Percentiles rank a stretch among this genome's conserved stretches.
phyloP scores from a whole-genome alignment of 2,329 filamentous ascomycete genomes.

The Blastomyces percursus region DNA sequence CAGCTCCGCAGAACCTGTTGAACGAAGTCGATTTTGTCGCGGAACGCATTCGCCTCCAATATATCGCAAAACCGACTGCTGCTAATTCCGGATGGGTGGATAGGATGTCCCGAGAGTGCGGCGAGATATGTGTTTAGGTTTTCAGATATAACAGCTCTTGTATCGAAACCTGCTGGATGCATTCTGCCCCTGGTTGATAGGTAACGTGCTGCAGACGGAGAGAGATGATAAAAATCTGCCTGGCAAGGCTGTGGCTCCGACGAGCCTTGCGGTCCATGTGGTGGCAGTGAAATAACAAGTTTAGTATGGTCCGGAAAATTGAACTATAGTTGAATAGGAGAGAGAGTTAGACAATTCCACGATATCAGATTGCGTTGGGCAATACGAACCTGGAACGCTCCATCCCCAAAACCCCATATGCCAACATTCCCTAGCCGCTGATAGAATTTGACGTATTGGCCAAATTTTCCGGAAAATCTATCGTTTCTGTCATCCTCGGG shows the following conservation, averaged over 20 bases:
- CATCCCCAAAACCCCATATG: conserved; percentile 42
- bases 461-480: conserved; percentile 14
- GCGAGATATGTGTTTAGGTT: conserved; percentile 32
- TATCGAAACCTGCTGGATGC: conserved; percentile 35
- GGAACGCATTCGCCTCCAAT: conserved; percentile 35
- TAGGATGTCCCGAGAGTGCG: conserved; percentile 27
- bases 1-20: conserved; percentile 32
- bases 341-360: conserved; percentile 1
- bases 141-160: conserved; percentile 32
- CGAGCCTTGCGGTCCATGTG: conserved; percentile 3
- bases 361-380: not conserved
- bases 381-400: conserved; percentile 35
- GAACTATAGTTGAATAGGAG: conserved; percentile 24
- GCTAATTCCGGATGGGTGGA: conserved; percentile 21
- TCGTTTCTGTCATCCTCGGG: conserved; percentile 20
- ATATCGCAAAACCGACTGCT: conserved; percentile 33
- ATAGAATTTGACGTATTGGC: conserved; percentile 40
- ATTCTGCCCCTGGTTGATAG: conserved; percentile 33
- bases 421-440: conserved; percentile 43
- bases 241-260: conserved; percentile 23
- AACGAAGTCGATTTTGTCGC: conserved; percentile 34
- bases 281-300: conserved; percentile 35
- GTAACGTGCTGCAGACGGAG: conserved; percentile 35
- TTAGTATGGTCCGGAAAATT: conserved; percentile 45
- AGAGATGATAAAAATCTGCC: conserved; percentile 41